Conservation (phyloP, 257 asterid genomes). For the Buddleja alternifolia region DNA sequence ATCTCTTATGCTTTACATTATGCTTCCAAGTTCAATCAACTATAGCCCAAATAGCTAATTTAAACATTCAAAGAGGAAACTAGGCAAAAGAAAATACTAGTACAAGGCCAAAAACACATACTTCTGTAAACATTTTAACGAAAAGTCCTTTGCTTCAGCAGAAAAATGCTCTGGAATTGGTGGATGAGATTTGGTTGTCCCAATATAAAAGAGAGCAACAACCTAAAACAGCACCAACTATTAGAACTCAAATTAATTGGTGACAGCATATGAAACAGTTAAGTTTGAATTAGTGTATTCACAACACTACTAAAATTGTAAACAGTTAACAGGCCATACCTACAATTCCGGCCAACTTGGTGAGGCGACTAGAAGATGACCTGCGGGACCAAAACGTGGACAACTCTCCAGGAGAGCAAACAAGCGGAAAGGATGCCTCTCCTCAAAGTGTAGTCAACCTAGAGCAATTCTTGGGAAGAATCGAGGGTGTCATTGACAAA, state of each 20-base stretch:
- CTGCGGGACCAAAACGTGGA: too few relatives aligned
- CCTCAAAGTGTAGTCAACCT: too few relatives aligned
- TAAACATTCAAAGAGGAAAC: slow-evolving; percentile 12
- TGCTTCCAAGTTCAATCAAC: background rate
- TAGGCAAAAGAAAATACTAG: slow-evolving; percentile 18
- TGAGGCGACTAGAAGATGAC: too few relatives aligned
- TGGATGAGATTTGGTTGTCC: slow-evolving; percentile 88
- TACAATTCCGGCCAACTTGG: too few relatives aligned
- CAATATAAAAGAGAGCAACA: slow-evolving; percentile 81
- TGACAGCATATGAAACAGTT: too few relatives aligned
- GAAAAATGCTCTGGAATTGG: slow-evolving; percentile 86
- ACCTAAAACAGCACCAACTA: slow-evolving; percentile 46
- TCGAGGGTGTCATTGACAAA: too few relatives aligned
- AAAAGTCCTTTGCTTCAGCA: slow-evolving; percentile 66
- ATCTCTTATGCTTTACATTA: slow-evolving; percentile 5
- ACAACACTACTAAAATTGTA: slow-evolving; percentile 13
- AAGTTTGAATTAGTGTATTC: slow-evolving; percentile 11
- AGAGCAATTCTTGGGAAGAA: too few relatives aligned
- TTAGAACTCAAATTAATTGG: slow-evolving; percentile 20
- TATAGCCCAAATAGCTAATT: background rate
- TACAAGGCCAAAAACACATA: slow-evolving; percentile 38
- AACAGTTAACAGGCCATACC: too few relatives aligned
- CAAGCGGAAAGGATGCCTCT: too few relatives aligned
- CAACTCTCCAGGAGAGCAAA: too few relatives aligned
- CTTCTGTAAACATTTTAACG: slow-evolving; percentile 76